phyloP scores from a whole-genome alignment of 2,329 filamentous ascomycete species.

The Xylariaceae sp. region DNA sequence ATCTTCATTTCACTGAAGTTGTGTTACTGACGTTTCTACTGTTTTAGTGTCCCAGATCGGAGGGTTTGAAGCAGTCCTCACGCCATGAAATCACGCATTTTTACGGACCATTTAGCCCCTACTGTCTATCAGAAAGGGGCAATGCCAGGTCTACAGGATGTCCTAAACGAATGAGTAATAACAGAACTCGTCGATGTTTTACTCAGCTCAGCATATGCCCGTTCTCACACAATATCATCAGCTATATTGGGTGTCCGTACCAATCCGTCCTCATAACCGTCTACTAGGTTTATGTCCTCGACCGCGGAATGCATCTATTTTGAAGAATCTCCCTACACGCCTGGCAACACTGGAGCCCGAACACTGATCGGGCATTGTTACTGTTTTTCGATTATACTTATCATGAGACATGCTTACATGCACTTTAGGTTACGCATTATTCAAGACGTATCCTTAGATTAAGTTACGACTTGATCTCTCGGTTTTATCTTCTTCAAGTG shows the following conservation, averaged over 20 bases:
- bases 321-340: too few species aligned
- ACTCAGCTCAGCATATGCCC: neutral
- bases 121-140: neutral
- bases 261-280: neutral
- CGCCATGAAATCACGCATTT: too few species aligned
- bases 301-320: too few species aligned
- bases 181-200: too few species aligned
- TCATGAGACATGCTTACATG: constrained; percentile 10
- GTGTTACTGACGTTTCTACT: too few species aligned
- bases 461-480: constrained; percentile 21
- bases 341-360: constrained; percentile 10
- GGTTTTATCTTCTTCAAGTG: constrained; percentile 28
- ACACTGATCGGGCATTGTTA: constrained; percentile 7
- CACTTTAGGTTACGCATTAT: constrained; percentile 23
- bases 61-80: too few species aligned
- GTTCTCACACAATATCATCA: neutral
- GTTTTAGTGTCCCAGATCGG: neutral
- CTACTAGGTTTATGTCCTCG: too few species aligned
- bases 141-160: neutral
- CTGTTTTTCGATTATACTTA: neutral
- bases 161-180: too few species aligned
- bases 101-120: neutral
- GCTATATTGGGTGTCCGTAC: neutral
- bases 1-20: too few species aligned
- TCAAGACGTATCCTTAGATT: constrained; percentile 22